phyloP scores from a whole-genome alignment of 2,329 filamentous ascomycete species.

The Dryadomyces quercivorus region DNA sequence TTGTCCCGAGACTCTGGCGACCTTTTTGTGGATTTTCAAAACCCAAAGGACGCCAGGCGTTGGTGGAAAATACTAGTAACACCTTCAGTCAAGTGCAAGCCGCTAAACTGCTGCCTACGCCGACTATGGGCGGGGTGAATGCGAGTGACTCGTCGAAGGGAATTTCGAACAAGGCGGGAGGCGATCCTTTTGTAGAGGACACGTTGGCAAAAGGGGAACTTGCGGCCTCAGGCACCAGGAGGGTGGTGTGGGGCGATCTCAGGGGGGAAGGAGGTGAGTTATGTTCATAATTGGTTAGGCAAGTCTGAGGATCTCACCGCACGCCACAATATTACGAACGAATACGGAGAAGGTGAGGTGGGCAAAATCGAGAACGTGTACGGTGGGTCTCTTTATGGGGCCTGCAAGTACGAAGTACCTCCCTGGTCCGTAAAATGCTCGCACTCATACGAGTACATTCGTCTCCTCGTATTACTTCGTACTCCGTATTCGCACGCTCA shows the following conservation, averaged over 20 bases:
- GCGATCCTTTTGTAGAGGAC: conserved; percentile 13
- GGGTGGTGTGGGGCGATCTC: neutral
- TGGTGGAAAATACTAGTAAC: neutral
- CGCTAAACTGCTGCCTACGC: conserved; percentile 8
- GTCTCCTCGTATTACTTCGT: too few species aligned
- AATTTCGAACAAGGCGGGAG: neutral
- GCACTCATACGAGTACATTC: too few species aligned
- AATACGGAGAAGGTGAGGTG: neutral
- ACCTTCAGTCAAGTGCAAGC: neutral
- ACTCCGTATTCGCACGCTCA: neutral
- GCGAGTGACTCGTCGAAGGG: conserved; percentile 2
- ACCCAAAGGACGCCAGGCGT: neutral
- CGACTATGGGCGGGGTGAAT: neutral
- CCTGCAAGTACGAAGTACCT: too few species aligned
- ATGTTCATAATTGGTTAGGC: neutral
- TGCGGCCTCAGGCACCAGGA: conserved; percentile 9
- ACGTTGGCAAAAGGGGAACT: conserved; percentile 9
- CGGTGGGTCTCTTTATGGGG: too few species aligned
- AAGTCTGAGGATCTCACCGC: neutral
- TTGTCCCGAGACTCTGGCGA: neutral
- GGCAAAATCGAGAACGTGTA: too few species aligned
- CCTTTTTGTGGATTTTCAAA: neutral
- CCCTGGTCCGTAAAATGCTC: too few species aligned
- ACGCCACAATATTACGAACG: neutral
- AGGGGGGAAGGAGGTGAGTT: neutral